phyloP scores from a whole-genome alignment of 2,329 filamentous ascomycete species.

The Myriosclerotinia duriaeana region DNA sequence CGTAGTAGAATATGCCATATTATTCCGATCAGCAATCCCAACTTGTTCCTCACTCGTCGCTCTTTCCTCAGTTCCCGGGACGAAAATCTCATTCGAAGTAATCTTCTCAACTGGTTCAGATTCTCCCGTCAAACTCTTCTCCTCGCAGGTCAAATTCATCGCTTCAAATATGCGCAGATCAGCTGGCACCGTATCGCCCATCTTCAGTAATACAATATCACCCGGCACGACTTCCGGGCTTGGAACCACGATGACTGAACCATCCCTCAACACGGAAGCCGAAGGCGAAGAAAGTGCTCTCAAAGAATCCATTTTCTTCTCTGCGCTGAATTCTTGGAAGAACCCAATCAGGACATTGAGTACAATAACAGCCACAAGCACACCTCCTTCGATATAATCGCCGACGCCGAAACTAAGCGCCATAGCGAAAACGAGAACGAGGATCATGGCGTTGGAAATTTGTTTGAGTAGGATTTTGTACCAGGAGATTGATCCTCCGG shows the following conservation, averaged over 20 bases:
- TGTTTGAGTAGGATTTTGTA: slow-evolving; percentile 66
- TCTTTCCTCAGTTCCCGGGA: slow-evolving; percentile 31
- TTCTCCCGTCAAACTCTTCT: slow-evolving; percentile 98
- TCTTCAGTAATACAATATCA: slow-evolving; percentile 87
- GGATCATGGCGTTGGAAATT: slow-evolving; percentile 68
- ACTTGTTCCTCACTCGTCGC: slow-evolving; percentile 46
- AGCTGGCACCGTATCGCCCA: slow-evolving; percentile 93
- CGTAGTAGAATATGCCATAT: slow-evolving; percentile 56
- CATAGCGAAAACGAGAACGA: slow-evolving; percentile 61
- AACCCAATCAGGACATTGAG: slow-evolving; percentile 60
- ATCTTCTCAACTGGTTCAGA: slow-evolving; percentile 82
- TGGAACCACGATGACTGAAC: slow-evolving; percentile 50
- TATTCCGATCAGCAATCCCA: slow-evolving; percentile 54
- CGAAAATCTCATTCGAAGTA: slow-evolving; percentile 48
- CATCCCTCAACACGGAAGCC: slow-evolving; percentile 51
- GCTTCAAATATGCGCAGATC: slow-evolving; percentile 63
- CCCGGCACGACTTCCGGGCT: slow-evolving; percentile 63
- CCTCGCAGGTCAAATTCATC: slow-evolving; percentile 68
- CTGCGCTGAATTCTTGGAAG: slow-evolving; percentile 53
- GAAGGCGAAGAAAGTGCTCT: slow-evolving; percentile 51
- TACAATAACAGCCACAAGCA: slow-evolving; percentile 57
- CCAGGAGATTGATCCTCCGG: slow-evolving; percentile 63
- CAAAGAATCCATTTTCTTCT: slow-evolving; percentile 54
- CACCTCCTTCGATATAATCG: slow-evolving; percentile 61
- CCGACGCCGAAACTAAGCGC: slow-evolving; percentile 56